A percentile compares a stretch with the other conserved stretches of the same genome.
phyloP scores from a whole-genome alignment of 2,329 filamentous ascomycete species.

The Cladosporium sp. region DNA sequence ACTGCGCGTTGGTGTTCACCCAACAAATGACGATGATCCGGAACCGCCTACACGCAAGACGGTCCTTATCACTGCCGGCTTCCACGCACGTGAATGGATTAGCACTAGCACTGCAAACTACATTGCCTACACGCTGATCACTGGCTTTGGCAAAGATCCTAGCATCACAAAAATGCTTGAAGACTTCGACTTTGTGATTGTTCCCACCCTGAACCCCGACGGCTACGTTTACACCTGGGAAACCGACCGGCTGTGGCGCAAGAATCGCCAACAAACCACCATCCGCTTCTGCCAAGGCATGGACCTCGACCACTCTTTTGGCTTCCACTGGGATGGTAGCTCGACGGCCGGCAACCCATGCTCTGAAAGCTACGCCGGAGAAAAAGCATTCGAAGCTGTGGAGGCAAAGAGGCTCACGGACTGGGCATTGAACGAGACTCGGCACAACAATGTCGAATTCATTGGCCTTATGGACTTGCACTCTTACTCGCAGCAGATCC shows the following conservation, averaged over 20 bases:
- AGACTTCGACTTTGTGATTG: constrained; percentile 79
- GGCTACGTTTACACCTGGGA: constrained; percentile 94
- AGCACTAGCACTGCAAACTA: constrained; percentile 88
- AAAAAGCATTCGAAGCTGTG: constrained; percentile 73
- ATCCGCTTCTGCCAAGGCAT: constrained; percentile 80
- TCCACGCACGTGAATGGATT: constrained; percentile 97
- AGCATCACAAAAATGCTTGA: constrained; percentile 72
- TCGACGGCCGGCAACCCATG: constrained; percentile 69
- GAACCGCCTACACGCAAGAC: constrained; percentile 59
- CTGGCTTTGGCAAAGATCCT: constrained; percentile 67
- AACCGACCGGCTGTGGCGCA: constrained; percentile 87
- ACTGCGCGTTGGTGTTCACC: constrained; percentile 65
- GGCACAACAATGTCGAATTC: constrained; percentile 66
- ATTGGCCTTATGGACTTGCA: constrained; percentile 87
- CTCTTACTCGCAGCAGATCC: constrained; percentile 89
- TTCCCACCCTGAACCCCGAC: constrained; percentile 88
- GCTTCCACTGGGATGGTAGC: constrained; percentile 73
- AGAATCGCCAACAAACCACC: constrained; percentile 79
- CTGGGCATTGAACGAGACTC: constrained; percentile 78
- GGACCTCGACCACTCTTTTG: constrained; percentile 83
- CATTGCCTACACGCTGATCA: constrained; percentile 81
- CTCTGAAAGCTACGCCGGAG: constrained; percentile 83
- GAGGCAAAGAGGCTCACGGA: constrained; percentile 71
- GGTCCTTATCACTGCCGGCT: constrained; percentile 74
- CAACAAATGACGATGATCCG: constrained; percentile 45